Base-by-base conservation (phyloP, 2,329 filamentous ascomycete genomes). In the Dactylonectria macrodidyma region DNA sequence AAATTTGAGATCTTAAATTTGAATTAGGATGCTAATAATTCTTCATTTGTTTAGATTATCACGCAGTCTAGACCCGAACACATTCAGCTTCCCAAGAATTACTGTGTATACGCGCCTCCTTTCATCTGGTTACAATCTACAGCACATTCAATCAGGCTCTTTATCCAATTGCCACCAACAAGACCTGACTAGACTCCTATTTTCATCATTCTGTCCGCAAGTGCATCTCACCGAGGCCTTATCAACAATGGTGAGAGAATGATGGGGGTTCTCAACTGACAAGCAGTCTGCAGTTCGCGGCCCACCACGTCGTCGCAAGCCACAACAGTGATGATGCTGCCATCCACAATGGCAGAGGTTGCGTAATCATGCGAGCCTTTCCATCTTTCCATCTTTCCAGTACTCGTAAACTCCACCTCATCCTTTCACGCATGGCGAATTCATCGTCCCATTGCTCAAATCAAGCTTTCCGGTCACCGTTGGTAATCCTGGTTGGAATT, bases 1-100 rank as follows among this genome's bases (percentile, higher is more conserved):
- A 36, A 24, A 51, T 30, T n/a, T 30, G 47, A 33, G 14, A 19
- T 16, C n/a, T 52, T 58, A 11, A 26, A 47, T 33, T 48, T 44
- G 56, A 51, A 52, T 56, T 38, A 60, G 33, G 50, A 38, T 55
- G 56, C 56, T 24, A 44, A 59, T 57, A 11, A 46, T 5, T 30
- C 34, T 60, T 47, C 44, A 56, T 65, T 30, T 60, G 33, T 44
- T 56, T 56, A 65, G 22, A 65, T 65, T 59, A 56, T 65, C 54
- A 56, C 47, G 22, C 55, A 34, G 26, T 50, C 56, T 44, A n/a
- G 54, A 38, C 30, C 51, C 33, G 34, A 46, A 7, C 26, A 30
- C 7, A 30, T 30, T 5, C 26, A 30, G 7, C 26, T 30, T 30
- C 26, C 26, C 26, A 30, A 30, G 26, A 30, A 7, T 30, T 30